A percentile compares a stretch with the other conserved stretches of the same genome.
phyloP scores from a whole-genome alignment of 306 rosid genomes.

The Styphnolobium japonicum region DNA sequence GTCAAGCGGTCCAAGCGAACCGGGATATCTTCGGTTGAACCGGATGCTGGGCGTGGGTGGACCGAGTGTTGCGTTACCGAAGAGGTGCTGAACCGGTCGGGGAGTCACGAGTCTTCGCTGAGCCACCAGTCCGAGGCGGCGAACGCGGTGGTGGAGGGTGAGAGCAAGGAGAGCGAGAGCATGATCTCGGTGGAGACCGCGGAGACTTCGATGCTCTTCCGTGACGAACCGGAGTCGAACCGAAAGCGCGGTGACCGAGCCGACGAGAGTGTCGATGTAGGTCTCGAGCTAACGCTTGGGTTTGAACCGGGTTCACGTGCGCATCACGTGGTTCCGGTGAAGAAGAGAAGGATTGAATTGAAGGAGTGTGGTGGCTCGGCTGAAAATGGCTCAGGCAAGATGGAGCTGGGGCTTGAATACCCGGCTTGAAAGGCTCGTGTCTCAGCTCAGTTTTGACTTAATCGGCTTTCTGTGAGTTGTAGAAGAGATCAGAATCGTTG shows the following conservation, averaged over 20 bases:
- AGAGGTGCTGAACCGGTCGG: conserved; percentile 54
- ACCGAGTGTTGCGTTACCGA: conserved; percentile 15
- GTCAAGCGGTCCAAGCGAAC: conserved; percentile 40
- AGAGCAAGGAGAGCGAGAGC: conserved; percentile 77
- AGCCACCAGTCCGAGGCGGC: conserved; percentile 82
- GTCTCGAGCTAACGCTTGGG: conserved; percentile 76
- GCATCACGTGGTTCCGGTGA: conserved; percentile 64
- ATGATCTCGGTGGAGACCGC: conserved; percentile 71
- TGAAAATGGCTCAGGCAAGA: conserved; percentile 19
- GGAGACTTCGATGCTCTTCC: conserved; percentile 45
- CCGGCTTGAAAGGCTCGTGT: conserved; percentile 33
- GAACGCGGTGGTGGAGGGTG: conserved; percentile 54
- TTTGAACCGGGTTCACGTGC: conserved; percentile 55
- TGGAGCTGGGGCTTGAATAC: conserved; percentile 50
- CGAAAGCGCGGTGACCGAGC: conserved; percentile 7
- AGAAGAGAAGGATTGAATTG: conserved; percentile 64
- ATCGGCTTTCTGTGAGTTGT: conserved; percentile 28
- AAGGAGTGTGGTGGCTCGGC: conserved; percentile 8
- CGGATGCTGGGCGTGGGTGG: conserved; percentile 10
- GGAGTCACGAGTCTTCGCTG: conserved; percentile 83
- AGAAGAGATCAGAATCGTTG: conserved; percentile 20
- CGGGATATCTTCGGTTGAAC: conserved; percentile 2
- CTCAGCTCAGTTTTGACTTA: conserved; percentile 37
- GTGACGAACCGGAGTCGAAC: conserved; percentile 50
- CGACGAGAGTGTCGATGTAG: conserved; percentile 37